These are phyloP conservation scores for Pseudogymnoascus sp. DNA, from an alignment of 2,329 filamentous ascomycete genomes.

Conservation along the genomic window DNA sequence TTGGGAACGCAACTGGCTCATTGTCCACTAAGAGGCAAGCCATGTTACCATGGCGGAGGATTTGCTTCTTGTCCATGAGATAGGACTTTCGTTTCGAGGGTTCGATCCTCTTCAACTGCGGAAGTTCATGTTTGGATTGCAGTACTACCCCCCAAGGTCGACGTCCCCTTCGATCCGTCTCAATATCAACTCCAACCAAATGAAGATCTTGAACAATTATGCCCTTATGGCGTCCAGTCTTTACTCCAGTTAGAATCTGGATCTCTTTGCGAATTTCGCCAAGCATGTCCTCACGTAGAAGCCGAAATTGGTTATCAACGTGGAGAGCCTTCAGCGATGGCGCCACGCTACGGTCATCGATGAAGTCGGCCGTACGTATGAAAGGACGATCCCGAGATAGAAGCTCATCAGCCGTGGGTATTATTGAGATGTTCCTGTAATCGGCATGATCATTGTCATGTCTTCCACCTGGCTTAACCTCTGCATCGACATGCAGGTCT, in stretches of 20 bases:
- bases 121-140: constrained; percentile 36
- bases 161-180: constrained; percentile 18
- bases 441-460: constrained; percentile 67
- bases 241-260: constrained; percentile 42
- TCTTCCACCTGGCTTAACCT: constrained; percentile 49
- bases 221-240: constrained; percentile 36
- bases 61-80: constrained; percentile 39
- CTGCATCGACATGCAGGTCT: constrained; percentile 12
- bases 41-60: constrained; percentile 54
- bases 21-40: constrained; percentile 49
- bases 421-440: constrained; percentile 54
- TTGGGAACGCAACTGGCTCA: constrained; percentile 53
- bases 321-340: constrained; percentile 36
- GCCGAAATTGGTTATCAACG: constrained; percentile 64
- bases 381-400: constrained; percentile 45
- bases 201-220: constrained; percentile 35
- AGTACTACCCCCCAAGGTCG: constrained; percentile 36
- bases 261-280: constrained; percentile 57
- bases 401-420: constrained; percentile 61
- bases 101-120: constrained; percentile 31
- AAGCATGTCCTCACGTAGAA: constrained; percentile 65
- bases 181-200: constrained; percentile 24
- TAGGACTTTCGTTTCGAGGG: constrained; percentile 35
- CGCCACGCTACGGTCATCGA: constrained; percentile 35
- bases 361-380: constrained; percentile 45